Evolutionary conservation across 192 early-diverging fungal genomes (phyloP), one percentile per base, ranked within the genome.

Genomic region (Entophlyctis luteolus): DNA sequence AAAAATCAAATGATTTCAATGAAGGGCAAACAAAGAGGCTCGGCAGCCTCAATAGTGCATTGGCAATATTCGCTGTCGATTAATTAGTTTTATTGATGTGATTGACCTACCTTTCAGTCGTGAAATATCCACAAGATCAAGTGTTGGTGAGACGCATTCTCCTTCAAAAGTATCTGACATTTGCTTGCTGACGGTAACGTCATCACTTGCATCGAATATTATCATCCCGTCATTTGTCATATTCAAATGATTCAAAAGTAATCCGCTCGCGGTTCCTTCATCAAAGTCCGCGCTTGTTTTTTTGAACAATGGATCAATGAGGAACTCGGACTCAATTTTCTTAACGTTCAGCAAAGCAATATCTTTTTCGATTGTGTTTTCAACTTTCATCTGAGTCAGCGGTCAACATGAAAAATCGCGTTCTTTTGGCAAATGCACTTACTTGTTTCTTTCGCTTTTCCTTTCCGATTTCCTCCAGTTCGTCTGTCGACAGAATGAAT

Each of bases 271-370:
- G 4, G 93, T 94, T 29, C 96, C 93, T 77, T 98, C 93, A 73
- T 98, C 96, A 79, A 98, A 97, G 72, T 96, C 93, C 5, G 94
- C 93, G 10, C 89, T 93, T n/a, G 94, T 96, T 72, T 98, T 98
- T 71, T 94, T 92, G 78, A 96, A 98, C 29, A 97, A 78, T 35
- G 96, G 96, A 72, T 98, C 96, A 8, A 96, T 89, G 1, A 84
- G 79, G 55, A 95, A 96, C 68, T 98, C 96, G 16, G 95, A 75
- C 55, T 97, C 94, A 16, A 94, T 85, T 62, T 91, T 89, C 60
- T 95, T 93, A 48, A 90, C 77, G 27, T 87, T 92, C 33, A 98
- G 84, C 18, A 75, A 59, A 14, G 80, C 77, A 66, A 89, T 86
- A 70, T 96, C 91, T 71, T 93, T 92, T 65, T 88, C 91, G 14